phyloP scores from a whole-genome alignment of 352 stramenopile genomes.

The Phytophthora syringae region DNA sequence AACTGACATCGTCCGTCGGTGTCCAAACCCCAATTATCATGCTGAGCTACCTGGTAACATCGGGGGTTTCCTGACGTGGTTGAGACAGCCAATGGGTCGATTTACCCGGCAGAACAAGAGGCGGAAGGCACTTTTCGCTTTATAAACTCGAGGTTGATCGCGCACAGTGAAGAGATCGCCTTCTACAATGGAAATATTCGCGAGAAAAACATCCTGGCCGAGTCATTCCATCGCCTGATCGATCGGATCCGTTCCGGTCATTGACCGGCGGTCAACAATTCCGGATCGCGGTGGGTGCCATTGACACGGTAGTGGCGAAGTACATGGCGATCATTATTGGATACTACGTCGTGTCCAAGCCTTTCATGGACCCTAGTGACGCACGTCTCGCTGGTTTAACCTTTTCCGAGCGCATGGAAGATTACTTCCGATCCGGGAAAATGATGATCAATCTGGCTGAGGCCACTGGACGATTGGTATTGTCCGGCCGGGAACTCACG shows the following conservation, averaged over 20 bases:
- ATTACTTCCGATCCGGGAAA: conserved; percentile 80
- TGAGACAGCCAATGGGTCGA: conserved; percentile 61
- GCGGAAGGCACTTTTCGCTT: conserved; percentile 82
- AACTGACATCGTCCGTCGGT: conserved; percentile 70
- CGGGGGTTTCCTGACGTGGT: conserved; percentile 69
- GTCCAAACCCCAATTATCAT: conserved; percentile 67
- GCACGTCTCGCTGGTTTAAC: conserved; percentile 48
- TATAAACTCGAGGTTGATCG: conserved; percentile 85
- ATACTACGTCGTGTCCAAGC: conserved; percentile 68
- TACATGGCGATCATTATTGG: conserved; percentile 83
- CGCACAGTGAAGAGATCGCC: conserved; percentile 86
- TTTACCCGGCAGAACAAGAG: conserved; percentile 77
- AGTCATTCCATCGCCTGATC: conserved; percentile 64
- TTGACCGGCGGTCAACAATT: no score
- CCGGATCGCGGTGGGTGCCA: conserved; percentile 72
- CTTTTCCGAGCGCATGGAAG: conserved; percentile 74
- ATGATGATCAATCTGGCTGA: conserved; percentile 85
- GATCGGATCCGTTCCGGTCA: conserved; percentile 63
- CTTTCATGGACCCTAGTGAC: conserved; percentile 61
- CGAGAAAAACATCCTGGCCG: conserved; percentile 69
- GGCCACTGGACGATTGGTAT: conserved; percentile 82
- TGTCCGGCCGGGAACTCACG: conserved; percentile 80
- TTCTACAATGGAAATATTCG: conserved; percentile 89
- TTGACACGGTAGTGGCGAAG: conserved; percentile 86
- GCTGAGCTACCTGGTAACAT: conserved; percentile 62